Evolutionary conservation across 495 filamentous ascomycete species (phyloP), one percentile per base, ranked within the genome.

Genomic region (Aeminium ludgeri): DNA sequence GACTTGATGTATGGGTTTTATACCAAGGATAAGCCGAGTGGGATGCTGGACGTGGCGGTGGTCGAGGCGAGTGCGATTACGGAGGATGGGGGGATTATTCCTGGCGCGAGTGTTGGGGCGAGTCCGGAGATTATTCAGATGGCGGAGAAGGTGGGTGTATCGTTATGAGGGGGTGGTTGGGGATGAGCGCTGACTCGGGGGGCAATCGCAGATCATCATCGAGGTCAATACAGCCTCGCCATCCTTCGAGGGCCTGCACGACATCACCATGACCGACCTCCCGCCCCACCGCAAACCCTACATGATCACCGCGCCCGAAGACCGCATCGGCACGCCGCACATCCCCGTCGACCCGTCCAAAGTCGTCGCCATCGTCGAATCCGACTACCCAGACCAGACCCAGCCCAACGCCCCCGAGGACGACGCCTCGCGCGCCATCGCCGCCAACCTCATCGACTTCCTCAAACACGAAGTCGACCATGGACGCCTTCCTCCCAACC

Each of bases 341-440:
- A 87, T 91, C 57, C 85, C 83, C n/a, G 65, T 91, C 29, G 85
- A 93, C 59, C 75, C 82, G 0, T 85, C 92, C 60, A 80, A 78
- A 66, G 78, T 93, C 13, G 73, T 93, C 2, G 85, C 81, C 10
- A 71, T 93, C 39, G 73, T 93, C 34, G 84, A 93, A 53, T 82
- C 76, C 32, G 74, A 82, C 60, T 86, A 86, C 59, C 75, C 73
- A 1, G 85, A 92, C 55, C 76, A 85, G 59, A 93, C 85, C 2
- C 65, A 69, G 41, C 73, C 72, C 40, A 92, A 89, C 61, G 54
- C 74, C 0, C 78, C 83, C 1, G 79, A 79, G 48, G 85, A 93
- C 53, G 80, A 68, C 10, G 65, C 50, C 18, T 83, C 79, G 3
- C 64, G 70, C 45, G 70, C 72, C 11, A 91, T 93, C 54, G 85